These are phyloP conservation scores for Pseudozyma pruni DNA, from an alignment of 1,284 basidiomycete genomes.

Conservation along the genomic window DNA sequence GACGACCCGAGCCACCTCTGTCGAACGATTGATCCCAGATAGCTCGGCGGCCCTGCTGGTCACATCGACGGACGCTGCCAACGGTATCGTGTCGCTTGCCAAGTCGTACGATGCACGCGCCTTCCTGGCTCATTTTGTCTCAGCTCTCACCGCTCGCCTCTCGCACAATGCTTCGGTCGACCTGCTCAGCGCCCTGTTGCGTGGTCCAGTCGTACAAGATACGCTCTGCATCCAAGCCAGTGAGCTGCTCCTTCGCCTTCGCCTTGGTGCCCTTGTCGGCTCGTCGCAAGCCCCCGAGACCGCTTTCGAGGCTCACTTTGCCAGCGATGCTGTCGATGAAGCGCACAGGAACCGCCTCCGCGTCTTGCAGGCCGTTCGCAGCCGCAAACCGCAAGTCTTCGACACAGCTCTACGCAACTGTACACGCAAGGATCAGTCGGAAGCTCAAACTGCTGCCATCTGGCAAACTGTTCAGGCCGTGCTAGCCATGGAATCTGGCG, in stretches of 20 bases:
- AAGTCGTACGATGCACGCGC: slow-evolving; percentile 43
- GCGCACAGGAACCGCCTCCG: slow-evolving; percentile 45
- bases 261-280: slow-evolving; percentile 13
- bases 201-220: slow-evolving; percentile 25
- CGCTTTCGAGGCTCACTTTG: slow-evolving; percentile 31
- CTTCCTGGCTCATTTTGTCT: slow-evolving; percentile 48
- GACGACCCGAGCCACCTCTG: slow-evolving; percentile 11
- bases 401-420: slow-evolving; percentile 46
- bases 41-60: slow-evolving; percentile 38
- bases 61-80: slow-evolving; percentile 23
- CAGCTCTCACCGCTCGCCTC: slow-evolving; percentile 35
- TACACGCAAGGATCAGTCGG: slow-evolving; percentile 31
- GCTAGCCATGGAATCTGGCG: slow-evolving; percentile 46
- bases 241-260: slow-evolving; percentile 40
- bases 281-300: slow-evolving; percentile 26
- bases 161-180: slow-evolving; percentile 25
- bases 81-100: slow-evolving; percentile 23
- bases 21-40: slow-evolving; percentile 42
- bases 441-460: slow-evolving; percentile 30
- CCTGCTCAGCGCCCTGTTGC: slow-evolving; percentile 38
- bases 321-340: slow-evolving; percentile 9
- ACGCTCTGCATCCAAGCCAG: slow-evolving; percentile 19
- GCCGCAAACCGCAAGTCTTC: slow-evolving; percentile 43
- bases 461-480: slow-evolving; percentile 53
- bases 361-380: slow-evolving; percentile 46